Conservation (phyloP, 495 filamentous ascomycete genomes). For the Penicillium pulvis region DNA sequence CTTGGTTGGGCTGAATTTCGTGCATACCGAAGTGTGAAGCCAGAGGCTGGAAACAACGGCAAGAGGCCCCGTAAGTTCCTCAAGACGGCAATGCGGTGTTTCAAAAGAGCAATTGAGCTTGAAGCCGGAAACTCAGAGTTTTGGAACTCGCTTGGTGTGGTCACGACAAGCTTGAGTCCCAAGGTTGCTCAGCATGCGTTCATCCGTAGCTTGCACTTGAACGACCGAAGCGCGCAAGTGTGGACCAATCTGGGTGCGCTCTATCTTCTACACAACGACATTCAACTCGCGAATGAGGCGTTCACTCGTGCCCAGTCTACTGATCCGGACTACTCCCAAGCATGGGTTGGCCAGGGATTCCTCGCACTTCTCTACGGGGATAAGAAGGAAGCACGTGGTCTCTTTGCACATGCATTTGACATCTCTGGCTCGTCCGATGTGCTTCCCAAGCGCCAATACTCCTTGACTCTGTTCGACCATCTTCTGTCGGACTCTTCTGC, state of each 20-base stretch:
- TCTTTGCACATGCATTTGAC: constrained; percentile 96
- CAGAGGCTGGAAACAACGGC: constrained; percentile 35
- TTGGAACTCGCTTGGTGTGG: constrained; percentile 94
- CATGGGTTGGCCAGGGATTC: constrained; percentile 92
- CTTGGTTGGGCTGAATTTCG: constrained; percentile 91
- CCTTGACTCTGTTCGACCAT: constrained; percentile 77
- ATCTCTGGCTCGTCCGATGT: constrained; percentile 76
- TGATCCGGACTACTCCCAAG: constrained; percentile 88
- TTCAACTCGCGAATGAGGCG: constrained; percentile 79
- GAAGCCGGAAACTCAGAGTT: constrained; percentile 96
- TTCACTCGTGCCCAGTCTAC: constrained; percentile 90
- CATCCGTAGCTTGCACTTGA: constrained; percentile 88
- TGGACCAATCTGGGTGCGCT: constrained; percentile 93
- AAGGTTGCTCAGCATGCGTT: constrained; percentile 92
- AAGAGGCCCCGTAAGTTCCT: constrained; percentile 61
- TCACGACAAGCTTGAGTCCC: constrained; percentile 79
- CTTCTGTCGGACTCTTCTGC: constrained; percentile 56
- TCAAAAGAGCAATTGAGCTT: constrained; percentile 94
- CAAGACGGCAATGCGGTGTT: constrained; percentile 83
- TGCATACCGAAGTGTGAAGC: constrained; percentile 65
- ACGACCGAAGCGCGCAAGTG: constrained; percentile 76
- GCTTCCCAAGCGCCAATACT: constrained; percentile 73
- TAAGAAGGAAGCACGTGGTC: constrained; percentile 68
- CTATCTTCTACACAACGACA: constrained; percentile 80
- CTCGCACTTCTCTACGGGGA: constrained; percentile 77